Evolutionary conservation across 2,329 filamentous ascomycete genomes (phyloP), one percentile per base, ranked within the genome.

Genomic region (Fusarium dlaminii): DNA sequence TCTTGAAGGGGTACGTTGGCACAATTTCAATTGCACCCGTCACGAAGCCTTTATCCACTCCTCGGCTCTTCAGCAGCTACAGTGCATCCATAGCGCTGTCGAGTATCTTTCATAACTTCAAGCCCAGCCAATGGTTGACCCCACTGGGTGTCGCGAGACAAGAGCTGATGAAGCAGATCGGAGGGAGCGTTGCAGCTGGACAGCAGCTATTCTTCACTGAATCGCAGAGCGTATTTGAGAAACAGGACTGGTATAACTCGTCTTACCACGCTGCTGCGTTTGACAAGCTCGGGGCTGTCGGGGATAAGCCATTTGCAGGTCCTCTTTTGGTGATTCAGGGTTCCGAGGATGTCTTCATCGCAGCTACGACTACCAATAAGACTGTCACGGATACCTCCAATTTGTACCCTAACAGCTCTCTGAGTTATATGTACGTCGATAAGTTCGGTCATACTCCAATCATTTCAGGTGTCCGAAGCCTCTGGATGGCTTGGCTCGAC

Each of bases 51-150:
- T 39, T 74, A 5, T 22, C 56, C 8, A 49, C 29, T 2, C 29
- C 40, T 15, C 4, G 6, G 5, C 22, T 64, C 1, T 43, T 46
- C 6, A 48, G n/a, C 10, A 66, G 70, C 29, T 75, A 65, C 17
- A 32, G 57, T 42, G 39, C 49, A 4, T 37, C 51, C 1, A 14
- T 58, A 13, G 17, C 30, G 1, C 4, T 67, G 6, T 51, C 64
- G 1, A 66, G 51, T 3, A 58, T 75, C 39, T 77, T 72, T n/a
- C 48, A 46, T 0, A 45, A 56, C 15, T 77, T 76, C 48, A 48
- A 43, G 6, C 67, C 73, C 1, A 58, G 56, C 10, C 57, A 72
- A 14, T 77, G 75, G 75, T 29, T 77, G 5, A 66, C 60, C 0
- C 63, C 66, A 11, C 27, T 74, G 4, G 75, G 70, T 8, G 42